Evolutionary conservation across 306 rosid genomes (phyloP).

Genomic region (Rosa chinensis): DNA sequence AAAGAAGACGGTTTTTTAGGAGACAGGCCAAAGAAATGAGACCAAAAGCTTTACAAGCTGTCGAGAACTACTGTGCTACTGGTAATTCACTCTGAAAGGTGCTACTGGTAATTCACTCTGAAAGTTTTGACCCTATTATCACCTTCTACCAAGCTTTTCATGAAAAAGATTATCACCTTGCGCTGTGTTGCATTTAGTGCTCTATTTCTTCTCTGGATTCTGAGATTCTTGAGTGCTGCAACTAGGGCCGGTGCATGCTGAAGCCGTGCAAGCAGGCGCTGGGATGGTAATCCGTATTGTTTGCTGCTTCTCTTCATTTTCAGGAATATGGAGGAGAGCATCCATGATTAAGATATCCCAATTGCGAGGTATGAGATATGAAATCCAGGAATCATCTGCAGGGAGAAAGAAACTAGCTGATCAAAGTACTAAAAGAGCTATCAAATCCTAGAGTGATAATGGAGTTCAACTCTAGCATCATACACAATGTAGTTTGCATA

Average conservation of each 20-base stretch:
- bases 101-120: background rate
- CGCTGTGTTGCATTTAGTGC: conserved; percentile 21
- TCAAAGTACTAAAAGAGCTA: background rate
- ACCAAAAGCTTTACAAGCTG: background rate
- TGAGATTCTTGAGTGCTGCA: conserved; percentile 33
- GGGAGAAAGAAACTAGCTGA: conserved; percentile 12
- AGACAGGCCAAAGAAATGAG: background rate
- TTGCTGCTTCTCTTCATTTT: conserved; percentile 62
- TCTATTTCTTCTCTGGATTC: conserved; percentile 48
- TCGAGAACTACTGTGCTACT: background rate
- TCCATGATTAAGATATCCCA: conserved; percentile 94
- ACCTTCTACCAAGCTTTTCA: background rate
- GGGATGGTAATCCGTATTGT: conserved; percentile 64
- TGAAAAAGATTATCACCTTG: background rate
- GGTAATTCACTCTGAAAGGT: background rate
- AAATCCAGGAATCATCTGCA: conserved; percentile 74
- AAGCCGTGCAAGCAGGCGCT: conserved; percentile 29
- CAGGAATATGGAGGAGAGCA: conserved; percentile 86
- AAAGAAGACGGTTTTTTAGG: background rate
- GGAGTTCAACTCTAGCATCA: conserved; percentile 2
- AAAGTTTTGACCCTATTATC: background rate
- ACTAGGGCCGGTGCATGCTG: conserved; percentile 56
- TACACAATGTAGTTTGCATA: background rate
- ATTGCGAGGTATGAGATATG: conserved; percentile 62
- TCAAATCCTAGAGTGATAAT: background rate